Conservation (phyloP, 768 basidiomycete species). For the Macrolepiota albuminosa region DNA sequence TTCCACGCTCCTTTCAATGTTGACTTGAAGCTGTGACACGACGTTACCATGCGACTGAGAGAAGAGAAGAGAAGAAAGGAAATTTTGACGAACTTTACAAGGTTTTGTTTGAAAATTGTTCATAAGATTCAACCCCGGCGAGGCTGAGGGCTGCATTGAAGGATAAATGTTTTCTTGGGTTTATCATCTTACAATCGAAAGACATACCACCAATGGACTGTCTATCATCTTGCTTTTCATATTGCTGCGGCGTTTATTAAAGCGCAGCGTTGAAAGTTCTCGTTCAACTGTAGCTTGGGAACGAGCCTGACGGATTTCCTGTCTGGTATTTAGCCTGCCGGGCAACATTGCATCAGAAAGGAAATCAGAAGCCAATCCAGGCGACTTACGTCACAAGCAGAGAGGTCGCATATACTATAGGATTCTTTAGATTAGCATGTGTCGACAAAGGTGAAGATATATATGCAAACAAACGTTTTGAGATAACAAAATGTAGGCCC, state of each 20-base stretch:
- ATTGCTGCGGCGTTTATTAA: constrained; percentile 4
- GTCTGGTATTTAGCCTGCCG: constrained; percentile 19
- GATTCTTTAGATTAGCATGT: neutral
- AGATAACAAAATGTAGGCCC: constrained; percentile 38
- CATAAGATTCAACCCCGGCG: neutral
- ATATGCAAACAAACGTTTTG: constrained; percentile 27
- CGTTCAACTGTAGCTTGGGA: constrained; percentile 5
- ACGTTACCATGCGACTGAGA: neutral
- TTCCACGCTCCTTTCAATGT: constrained; percentile 12
- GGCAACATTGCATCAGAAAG: neutral
- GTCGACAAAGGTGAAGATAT: too few species aligned
- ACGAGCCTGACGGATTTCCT: constrained; percentile 15
- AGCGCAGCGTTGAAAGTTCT: constrained; percentile 3
- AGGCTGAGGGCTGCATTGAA: neutral
- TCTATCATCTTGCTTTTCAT: neutral
- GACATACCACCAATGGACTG: neutral
- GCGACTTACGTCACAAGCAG: constrained; percentile 1
- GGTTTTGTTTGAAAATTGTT: neutral
- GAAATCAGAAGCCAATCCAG: neutral
- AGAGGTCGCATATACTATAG: constrained; percentile 21
- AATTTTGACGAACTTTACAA: neutral
- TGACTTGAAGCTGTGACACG: constrained; percentile 4
- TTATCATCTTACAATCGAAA: neutral
- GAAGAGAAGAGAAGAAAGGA: too few species aligned
- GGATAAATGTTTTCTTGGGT: neutral